Percentiles rank a stretch among this genome's conserved stretches.
phyloP scores from a whole-genome alignment of 2,329 filamentous ascomycete genomes.

The Stagonosporopsis vannaccii region DNA sequence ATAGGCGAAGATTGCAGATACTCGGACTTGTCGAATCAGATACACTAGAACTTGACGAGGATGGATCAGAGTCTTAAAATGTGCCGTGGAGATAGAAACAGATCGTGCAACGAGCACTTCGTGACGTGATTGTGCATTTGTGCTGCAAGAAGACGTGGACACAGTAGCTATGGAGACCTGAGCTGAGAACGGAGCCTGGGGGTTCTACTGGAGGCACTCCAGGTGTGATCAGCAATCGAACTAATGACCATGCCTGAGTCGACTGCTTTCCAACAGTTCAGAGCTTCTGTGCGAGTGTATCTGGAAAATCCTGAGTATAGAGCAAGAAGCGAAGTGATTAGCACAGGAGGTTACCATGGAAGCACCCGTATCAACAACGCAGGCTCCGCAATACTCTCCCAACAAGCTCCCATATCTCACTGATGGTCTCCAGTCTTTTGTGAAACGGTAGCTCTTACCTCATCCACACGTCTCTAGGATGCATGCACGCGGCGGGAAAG shows the following conservation, averaged over 20 bases:
- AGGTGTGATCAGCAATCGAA: neutral
- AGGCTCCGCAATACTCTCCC: neutral
- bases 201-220: neutral
- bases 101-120: too few relatives aligned
- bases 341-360: neutral
- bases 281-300: neutral
- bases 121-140: neutral
- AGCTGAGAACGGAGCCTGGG: neutral
- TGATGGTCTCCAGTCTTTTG: neutral
- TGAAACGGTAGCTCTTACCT: neutral
- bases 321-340: neutral
- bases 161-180: neutral
- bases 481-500: neutral
- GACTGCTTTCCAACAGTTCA: neutral
- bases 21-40: neutral
- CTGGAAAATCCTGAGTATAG: neutral
- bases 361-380: neutral
- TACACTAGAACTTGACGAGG: neutral
- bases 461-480: neutral
- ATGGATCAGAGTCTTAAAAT: neutral
- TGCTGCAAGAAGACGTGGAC: neutral
- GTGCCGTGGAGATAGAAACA: too few relatives aligned
- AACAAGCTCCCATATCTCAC: neutral
- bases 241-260: neutral
- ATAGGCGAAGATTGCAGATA: neutral